Evolutionary conservation across 345 rosid genomes (phyloP).

Genomic region (Linum trigynum): DNA sequence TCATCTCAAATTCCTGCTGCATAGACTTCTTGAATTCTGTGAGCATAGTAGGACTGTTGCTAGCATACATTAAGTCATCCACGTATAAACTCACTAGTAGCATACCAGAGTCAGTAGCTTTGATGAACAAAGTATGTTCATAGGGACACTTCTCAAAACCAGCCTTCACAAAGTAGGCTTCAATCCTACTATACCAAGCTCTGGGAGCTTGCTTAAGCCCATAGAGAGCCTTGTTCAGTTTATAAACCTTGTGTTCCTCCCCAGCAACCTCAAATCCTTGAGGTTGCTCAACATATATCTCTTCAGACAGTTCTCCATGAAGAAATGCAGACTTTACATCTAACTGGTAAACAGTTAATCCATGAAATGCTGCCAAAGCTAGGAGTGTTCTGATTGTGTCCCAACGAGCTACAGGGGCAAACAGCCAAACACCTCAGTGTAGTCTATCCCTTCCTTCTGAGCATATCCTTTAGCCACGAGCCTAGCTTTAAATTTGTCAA

Average conservation of each 20-base stretch:
- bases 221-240: background rate
- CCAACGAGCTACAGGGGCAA: background rate
- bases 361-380: background rate
- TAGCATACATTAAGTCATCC: background rate
- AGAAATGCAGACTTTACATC: background rate
- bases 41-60: background rate
- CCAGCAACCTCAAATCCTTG: background rate
- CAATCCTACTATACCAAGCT: background rate
- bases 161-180: background rate
- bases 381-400: background rate
- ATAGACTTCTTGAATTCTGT: conserved; percentile 2
- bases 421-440: background rate
- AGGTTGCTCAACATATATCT: conserved; percentile 3
- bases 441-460: background rate
- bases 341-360: background rate
- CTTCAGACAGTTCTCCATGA: background rate
- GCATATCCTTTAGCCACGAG: background rate
- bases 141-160: background rate
- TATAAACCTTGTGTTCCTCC: background rate
- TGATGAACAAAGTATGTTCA: background rate
- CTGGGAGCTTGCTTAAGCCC: conserved; percentile 1
- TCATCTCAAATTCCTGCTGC: conserved; percentile 1
- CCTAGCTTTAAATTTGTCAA: background rate
- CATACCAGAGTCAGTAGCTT: background rate
- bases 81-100: background rate